These are phyloP conservation scores for Hypoxylon trugodes DNA, from an alignment of 495 filamentous ascomycete genomes.

Conservation along the genomic window DNA sequence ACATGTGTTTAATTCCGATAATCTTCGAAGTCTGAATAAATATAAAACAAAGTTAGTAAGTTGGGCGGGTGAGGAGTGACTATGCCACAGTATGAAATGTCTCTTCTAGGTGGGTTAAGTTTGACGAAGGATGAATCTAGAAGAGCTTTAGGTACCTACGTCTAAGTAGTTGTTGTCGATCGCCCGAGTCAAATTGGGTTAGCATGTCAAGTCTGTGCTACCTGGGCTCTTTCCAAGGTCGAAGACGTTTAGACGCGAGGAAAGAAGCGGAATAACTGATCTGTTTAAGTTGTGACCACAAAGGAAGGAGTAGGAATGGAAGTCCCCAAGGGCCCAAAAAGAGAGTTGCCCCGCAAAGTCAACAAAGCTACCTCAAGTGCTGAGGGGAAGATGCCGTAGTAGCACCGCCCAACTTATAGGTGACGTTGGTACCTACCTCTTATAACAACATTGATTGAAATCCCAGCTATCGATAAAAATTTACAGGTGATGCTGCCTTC, in stretches of 20 bases:
- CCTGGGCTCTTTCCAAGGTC: constrained; percentile 4
- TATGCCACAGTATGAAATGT: background rate
- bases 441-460: background rate
- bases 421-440: constrained; percentile 22
- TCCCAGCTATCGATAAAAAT: constrained; percentile 21
- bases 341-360: constrained; percentile 34
- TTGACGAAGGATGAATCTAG: background rate
- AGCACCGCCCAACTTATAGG: constrained; percentile 22
- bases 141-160: constrained; percentile 5
- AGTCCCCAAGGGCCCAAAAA: constrained; percentile 13
- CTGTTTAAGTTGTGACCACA: constrained; percentile 1
- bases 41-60: constrained; percentile 6
- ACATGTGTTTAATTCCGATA: background rate
- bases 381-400: constrained; percentile 7
- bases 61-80: constrained; percentile 1
- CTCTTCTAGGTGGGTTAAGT: constrained; percentile 1
- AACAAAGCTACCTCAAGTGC: constrained; percentile 25
- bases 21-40: constrained; percentile 18
- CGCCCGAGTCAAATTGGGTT: constrained; percentile 16
- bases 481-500: background rate
- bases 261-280: background rate
- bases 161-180: background rate
- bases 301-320: constrained; percentile 1
- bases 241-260: background rate
- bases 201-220: constrained; percentile 13